Percentiles rank a stretch among this genome's conserved stretches.
These are phyloP conservation scores for Hippophae tibetana DNA, from an alignment of 306 rosid species.

Conservation along the genomic window DNA sequence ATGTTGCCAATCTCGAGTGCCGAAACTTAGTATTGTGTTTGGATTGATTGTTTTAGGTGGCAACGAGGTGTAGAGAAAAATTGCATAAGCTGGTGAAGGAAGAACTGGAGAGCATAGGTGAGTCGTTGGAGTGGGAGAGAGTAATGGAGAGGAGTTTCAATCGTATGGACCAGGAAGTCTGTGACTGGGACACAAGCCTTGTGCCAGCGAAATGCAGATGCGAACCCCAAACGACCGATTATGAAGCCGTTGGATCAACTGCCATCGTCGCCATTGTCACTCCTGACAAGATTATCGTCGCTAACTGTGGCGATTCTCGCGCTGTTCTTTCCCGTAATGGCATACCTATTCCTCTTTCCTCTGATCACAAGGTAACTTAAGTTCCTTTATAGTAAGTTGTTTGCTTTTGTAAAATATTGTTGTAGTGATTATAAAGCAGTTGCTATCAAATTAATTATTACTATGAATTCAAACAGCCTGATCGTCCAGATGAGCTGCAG, in stretches of 20 bases:
- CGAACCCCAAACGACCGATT: slow-evolving; percentile 47
- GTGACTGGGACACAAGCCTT: slow-evolving; percentile 18
- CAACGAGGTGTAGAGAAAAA: slow-evolving; percentile 41
- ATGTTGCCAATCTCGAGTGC: background rate
- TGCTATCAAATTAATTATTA: background rate
- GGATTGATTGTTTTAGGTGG: slow-evolving; percentile 27
- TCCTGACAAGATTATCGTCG: slow-evolving; percentile 41
- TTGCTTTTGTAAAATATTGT: background rate
- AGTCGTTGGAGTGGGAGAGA: background rate
- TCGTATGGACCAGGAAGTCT: slow-evolving; percentile 49
- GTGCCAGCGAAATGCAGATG: slow-evolving; percentile 34
- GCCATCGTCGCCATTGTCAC: slow-evolving; percentile 44
- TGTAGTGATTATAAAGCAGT: background rate
- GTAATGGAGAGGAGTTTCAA: slow-evolving; percentile 45
- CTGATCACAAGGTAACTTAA: slow-evolving; percentile 47
- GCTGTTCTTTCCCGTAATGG: slow-evolving; percentile 59
- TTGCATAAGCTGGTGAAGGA: slow-evolving; percentile 50
- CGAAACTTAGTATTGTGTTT: background rate
- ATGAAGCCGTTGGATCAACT: slow-evolving; percentile 60
- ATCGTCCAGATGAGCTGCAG: slow-evolving; percentile 51
- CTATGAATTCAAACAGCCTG: slow-evolving; percentile 35
- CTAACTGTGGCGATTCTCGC: slow-evolving; percentile 60
- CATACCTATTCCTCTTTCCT: slow-evolving; percentile 47
- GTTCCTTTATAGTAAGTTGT: too few species aligned
- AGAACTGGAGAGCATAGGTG: slow-evolving; percentile 26